Base-by-base conservation (phyloP, 208 protist species). In the Trypanosoma melophagium region DNA sequence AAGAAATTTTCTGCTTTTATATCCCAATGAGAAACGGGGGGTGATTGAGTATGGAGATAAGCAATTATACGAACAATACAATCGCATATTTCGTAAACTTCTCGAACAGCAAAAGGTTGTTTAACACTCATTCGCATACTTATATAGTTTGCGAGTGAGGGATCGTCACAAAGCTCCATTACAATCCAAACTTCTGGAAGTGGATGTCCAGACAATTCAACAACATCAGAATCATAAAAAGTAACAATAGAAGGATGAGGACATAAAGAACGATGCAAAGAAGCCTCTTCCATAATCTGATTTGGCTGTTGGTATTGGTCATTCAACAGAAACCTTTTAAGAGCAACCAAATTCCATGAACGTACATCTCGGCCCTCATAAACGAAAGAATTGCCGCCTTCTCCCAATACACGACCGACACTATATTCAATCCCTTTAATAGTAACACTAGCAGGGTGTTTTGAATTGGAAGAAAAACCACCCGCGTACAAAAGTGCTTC, bases 1-100 rank as follows among this genome's bases (percentile, higher is more conserved):
- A 98, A 69, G 52, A 98, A 80, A 67, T 98, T 98, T 28, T 98
- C 93, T 9, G 89, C 84, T 65, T 98, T 98, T 21, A 98, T 80
- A 71, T 98, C 95, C 71, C 93, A 90, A 71, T 98, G 95, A 13
- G 93, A 78, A 14, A 98, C 86, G 5, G 95, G 94, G 24, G 87
- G 87, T 12, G 87, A 93, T 41, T 85, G 82, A 19, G 61, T 74
- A 56, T 93, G 83, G 14, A 93, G 51, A 62, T 93, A 81, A 7
- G 71, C 79, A 47, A 93, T 82, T 5, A 80, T 81, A 24, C 78
- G 73, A 21, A 93, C 69, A 19, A 88, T 45, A 54, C 69, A 71
- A 47, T 79, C 74, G 14, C 81, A 64, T 53, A 93, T 87, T 51
- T 88, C 82, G 47, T 82, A 84, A 19, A 90, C 66, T 54, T 89